Conservation (phyloP, 2,329 filamentous ascomycete genomes). For the Kalmusia sp. region DNA sequence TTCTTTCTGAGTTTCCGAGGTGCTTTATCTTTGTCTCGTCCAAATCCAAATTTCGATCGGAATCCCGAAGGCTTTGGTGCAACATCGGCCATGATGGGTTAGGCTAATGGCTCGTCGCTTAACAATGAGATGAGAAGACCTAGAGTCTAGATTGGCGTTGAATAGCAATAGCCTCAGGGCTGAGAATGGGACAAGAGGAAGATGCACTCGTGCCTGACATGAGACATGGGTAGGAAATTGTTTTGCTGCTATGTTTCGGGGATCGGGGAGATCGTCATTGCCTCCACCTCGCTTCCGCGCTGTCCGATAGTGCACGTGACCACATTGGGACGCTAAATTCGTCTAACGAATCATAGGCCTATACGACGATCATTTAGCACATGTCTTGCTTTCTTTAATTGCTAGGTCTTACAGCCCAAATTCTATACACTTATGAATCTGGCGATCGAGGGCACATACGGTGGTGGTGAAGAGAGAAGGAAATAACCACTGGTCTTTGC, state of each 20-base stretch:
- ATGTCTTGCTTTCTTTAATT: neutral
- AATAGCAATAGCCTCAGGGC: neutral
- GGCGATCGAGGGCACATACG: no score
- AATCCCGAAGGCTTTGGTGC: slow-evolving; percentile 6
- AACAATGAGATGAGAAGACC: neutral
- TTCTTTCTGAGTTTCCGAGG: slow-evolving; percentile 13
- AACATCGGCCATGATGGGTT: slow-evolving; percentile 7
- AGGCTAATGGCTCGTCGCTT: neutral
- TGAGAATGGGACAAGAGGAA: neutral
- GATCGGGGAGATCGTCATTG: slow-evolving; percentile 3
- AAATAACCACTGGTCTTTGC: no score
- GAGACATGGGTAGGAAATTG: neutral
- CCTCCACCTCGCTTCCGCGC: neutral
- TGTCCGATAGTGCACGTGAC: slow-evolving; percentile 1
- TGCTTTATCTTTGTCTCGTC: slow-evolving; percentile 1
- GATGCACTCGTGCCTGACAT: neutral
- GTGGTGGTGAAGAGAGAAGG: no score
- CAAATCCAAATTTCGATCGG: slow-evolving; percentile 12
- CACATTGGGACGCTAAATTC: slow-evolving; percentile 5
- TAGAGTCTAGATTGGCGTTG: neutral
- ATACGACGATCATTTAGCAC: neutral
- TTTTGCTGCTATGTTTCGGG: neutral
- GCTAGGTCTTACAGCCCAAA: no score
- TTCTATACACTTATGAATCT: no score
- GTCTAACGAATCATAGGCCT: neutral